Base-by-base conservation (phyloP, 805 yeast genomes). In the Phaffomyces antillensis region DNA sequence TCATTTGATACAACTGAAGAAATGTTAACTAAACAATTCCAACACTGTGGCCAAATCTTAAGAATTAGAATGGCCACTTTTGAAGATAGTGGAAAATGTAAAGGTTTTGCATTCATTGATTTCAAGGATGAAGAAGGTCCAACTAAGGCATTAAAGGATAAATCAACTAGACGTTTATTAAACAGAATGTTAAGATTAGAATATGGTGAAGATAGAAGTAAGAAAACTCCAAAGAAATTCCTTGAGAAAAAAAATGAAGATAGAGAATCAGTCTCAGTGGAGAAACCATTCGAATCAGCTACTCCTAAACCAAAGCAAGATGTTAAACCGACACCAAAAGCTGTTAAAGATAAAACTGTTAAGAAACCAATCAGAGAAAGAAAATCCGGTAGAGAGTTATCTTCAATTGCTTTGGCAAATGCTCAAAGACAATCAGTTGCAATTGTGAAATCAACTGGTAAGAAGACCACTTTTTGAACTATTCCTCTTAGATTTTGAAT, bases 61-160 rank as follows among this genome's bases (percentile, higher is more conserved):
- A 78, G 78, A 52, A 78, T 91, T 43, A 77, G 99, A 63, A 91
- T 90, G 95, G 98, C 98, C 4, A 90, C 99, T n/a, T 91, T 91
- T 65, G 89, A 93, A 66, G 99, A 91, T 61, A 70, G 85, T 41
- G 98, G 97, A 1, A 91, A 90, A 61, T 91, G 98, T 71, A 93
- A 93, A 64, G 98, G 98, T 2, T 91, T 91, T 69, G 89, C 96
- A 1, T 91, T 93, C 59, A 69, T 91, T 32, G 98, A 91, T 63
- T 91, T 90, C 67, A 76, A 71, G 50, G 82, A 81, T 52, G 86
- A 83, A 51, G 79, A 76, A 34, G 90, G 93, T 9, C 90, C 96
- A 28, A 85, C 93, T 0, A 72, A 72, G 33, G 98, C 97, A 1
- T 69, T 93, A 50, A 79, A 76, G 53, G 91, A 87, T 51, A 82